These are phyloP conservation scores for Pleodorina starrii DNA, from an alignment of 139 green algal genomes.

Conservation along the genomic window DNA sequence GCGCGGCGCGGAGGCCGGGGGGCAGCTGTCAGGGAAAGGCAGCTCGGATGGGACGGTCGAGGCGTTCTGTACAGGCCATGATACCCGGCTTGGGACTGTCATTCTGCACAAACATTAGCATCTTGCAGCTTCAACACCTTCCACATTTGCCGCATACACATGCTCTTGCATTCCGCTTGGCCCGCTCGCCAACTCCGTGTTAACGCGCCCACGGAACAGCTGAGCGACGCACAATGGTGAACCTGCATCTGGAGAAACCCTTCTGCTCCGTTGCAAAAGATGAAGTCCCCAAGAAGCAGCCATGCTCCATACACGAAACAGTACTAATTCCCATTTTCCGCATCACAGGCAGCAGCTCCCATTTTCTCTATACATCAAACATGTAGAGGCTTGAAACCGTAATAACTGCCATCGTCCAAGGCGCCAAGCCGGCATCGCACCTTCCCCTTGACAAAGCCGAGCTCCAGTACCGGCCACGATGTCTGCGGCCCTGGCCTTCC, in stretches of 20 bases:
- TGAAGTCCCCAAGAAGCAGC: neutral
- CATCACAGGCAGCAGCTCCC: neutral
- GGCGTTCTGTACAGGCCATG: neutral
- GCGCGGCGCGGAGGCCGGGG: too few species aligned
- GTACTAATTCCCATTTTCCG: neutral
- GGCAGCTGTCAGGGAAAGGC: too few species aligned
- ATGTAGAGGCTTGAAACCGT: neutral
- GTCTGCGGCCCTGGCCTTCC: neutral
- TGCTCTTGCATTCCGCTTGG: too few species aligned
- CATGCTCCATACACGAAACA: neutral
- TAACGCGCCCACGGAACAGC: too few species aligned
- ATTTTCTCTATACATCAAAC: neutral
- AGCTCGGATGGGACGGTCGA: neutral
- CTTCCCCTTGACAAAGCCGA: slow-evolving; percentile 18
- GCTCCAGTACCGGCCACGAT: neutral
- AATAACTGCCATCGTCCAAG: neutral
- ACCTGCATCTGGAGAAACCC: neutral
- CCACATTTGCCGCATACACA: too few species aligned
- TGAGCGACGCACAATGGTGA: too few species aligned
- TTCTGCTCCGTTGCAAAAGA: neutral
- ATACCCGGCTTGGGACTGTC: neutral
- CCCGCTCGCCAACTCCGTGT: too few species aligned
- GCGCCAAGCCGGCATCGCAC: neutral
- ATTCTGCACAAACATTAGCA: neutral
- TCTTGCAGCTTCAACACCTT: too few species aligned